Conservation (phyloP, 768 basidiomycete species). For the Boletus insuetus region DNA sequence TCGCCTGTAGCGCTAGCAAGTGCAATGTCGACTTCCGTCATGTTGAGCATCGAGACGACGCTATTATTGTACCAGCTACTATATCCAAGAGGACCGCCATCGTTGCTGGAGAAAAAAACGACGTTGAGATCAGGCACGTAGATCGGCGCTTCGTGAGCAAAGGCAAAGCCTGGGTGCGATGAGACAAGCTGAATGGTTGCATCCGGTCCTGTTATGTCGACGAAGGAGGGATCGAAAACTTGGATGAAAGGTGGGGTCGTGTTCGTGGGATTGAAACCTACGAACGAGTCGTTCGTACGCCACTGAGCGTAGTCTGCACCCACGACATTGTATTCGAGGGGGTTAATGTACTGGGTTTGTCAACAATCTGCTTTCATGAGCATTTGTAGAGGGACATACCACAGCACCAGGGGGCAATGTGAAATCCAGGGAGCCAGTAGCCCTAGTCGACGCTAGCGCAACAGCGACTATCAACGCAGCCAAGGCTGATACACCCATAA, state of each 20-base stretch:
- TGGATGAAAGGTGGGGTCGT: conserved; percentile 60
- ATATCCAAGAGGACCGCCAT: conserved; percentile 61
- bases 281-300: conserved; percentile 34
- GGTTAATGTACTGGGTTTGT: conserved; percentile 45
- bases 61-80: conserved; percentile 66
- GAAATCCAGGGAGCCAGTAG: not conserved
- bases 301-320: conserved; percentile 41
- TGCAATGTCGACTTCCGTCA: conserved; percentile 52
- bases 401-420: conserved; percentile 19
- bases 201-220: conserved; percentile 52
- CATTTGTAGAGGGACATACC: conserved; percentile 7
- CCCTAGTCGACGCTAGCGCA: not conserved
- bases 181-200: conserved; percentile 61
- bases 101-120: conserved; percentile 70
- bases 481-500: conserved; percentile 3
- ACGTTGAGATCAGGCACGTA: conserved; percentile 67
- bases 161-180: conserved; percentile 58
- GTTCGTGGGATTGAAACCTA: conserved; percentile 61
- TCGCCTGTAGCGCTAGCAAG: conserved; percentile 32
- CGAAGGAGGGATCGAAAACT: conserved; percentile 52
- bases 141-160: conserved; percentile 79
- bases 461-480: not conserved
- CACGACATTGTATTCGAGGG: conserved; percentile 50
- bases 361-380: not conserved
- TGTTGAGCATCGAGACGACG: conserved; percentile 57